phyloP scores from a whole-genome alignment of 2,329 filamentous ascomycete species.

The Aureobasidium subglaciale region DNA sequence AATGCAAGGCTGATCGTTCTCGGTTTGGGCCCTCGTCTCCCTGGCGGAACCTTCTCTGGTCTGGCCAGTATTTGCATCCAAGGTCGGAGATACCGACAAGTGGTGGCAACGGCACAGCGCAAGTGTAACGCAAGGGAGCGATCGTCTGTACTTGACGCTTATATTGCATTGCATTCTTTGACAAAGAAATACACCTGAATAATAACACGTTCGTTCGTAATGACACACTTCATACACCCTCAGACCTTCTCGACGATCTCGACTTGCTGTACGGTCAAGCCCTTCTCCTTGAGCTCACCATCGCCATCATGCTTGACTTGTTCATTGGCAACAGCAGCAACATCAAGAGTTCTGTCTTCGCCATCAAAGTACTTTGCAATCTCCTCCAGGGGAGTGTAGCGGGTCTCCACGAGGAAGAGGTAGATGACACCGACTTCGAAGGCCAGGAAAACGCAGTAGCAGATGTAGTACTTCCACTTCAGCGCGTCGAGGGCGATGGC shows the following conservation, averaged over 20 bases:
- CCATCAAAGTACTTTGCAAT: slow-evolving; percentile 37
- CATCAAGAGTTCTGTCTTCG: neutral
- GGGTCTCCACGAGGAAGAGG: slow-evolving; percentile 35
- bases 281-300: neutral
- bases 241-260: neutral
- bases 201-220: too few relatives aligned
- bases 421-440: slow-evolving; percentile 28
- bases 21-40: too few relatives aligned
- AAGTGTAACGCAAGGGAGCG: too few relatives aligned
- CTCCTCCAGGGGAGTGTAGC: slow-evolving; percentile 39
- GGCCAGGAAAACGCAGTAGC: slow-evolving; percentile 28
- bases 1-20: too few relatives aligned
- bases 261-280: neutral
- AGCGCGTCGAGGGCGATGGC: slow-evolving; percentile 27
- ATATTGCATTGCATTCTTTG: too few relatives aligned
- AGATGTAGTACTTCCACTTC: slow-evolving; percentile 23
- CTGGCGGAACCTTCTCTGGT: too few relatives aligned
- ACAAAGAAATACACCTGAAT: too few relatives aligned
- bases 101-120: too few relatives aligned
- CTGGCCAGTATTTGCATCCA: too few relatives aligned
- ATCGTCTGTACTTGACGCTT: too few relatives aligned
- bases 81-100: too few relatives aligned
- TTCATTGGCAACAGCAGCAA: slow-evolving; percentile 4
- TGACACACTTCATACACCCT: too few relatives aligned
- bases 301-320: neutral